These are phyloP conservation scores for Fagopyrum tataricum DNA, from an alignment of 148 eudicot species.

Conservation along the genomic window DNA sequence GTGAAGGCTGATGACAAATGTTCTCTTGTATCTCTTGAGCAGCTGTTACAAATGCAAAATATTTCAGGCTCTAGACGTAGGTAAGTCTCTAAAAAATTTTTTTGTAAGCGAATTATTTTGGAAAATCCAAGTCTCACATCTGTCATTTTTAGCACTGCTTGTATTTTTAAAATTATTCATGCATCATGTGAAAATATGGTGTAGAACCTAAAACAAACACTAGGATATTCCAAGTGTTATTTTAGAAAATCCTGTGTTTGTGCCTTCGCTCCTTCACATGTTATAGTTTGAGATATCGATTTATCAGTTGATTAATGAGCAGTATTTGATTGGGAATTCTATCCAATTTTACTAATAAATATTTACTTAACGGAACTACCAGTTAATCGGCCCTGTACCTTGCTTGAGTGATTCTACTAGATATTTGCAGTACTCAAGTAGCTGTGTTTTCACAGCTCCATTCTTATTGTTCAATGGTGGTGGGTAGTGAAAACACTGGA, in stretches of 20 bases:
- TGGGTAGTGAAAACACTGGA: too few species aligned
- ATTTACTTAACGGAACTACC: too few species aligned
- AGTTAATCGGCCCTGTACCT: too few species aligned
- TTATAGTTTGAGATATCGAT: neutral
- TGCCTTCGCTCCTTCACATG: neutral
- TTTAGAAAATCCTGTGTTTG: neutral
- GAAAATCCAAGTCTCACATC: neutral
- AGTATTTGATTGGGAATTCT: neutral
- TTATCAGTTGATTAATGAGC: neutral
- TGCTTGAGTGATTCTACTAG: too few species aligned
- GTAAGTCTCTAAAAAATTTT: neutral
- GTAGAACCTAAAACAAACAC: neutral
- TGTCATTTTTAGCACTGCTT: neutral
- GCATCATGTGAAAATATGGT: neutral
- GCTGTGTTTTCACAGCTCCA: too few species aligned
- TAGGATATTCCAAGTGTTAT: neutral
- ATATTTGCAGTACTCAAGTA: too few species aligned
- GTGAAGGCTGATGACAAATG: conserved; percentile 40
- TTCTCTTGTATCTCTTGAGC: conserved; percentile 28
- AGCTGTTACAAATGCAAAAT: too few species aligned
- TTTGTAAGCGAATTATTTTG: neutral
- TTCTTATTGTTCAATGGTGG: too few species aligned
- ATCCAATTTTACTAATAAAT: too few species aligned
- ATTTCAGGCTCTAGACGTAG: conserved; percentile 11
- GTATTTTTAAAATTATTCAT: neutral